Evolutionary conservation across 2,329 filamentous ascomycete genomes (phyloP).

Genomic region (Aspergillus melleus): DNA sequence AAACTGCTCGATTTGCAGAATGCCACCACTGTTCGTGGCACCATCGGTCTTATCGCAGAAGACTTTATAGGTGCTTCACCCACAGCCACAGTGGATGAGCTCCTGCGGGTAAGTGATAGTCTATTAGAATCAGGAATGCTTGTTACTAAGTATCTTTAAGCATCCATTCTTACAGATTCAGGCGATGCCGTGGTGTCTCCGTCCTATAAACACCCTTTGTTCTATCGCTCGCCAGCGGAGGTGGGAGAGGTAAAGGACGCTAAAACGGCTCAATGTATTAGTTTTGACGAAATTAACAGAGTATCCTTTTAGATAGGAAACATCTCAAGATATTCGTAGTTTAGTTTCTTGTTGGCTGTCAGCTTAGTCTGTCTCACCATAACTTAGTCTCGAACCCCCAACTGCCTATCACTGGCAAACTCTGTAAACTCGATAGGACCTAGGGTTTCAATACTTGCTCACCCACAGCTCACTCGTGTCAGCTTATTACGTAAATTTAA

Average conservation of each 20-base stretch:
- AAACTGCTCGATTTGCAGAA: slow-evolving; percentile 1
- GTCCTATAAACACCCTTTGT: slow-evolving; percentile 4
- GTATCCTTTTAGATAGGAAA: no score
- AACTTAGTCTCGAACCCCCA: no score
- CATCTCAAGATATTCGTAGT: no score
- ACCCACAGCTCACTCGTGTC: neutral
- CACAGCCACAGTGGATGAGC: slow-evolving; percentile 1
- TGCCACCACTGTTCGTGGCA: neutral
- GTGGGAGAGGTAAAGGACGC: neutral
- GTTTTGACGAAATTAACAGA: no score
- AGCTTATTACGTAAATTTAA: neutral
- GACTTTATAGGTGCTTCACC: slow-evolving; percentile 9
- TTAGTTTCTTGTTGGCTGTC: no score
- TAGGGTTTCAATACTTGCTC: neutral
- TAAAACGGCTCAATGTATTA: neutral
- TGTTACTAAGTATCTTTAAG: neutral
- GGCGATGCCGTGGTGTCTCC: slow-evolving; percentile 6
- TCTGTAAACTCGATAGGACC: no score
- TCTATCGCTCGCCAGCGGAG: no score
- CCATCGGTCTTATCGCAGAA: slow-evolving; percentile 6
- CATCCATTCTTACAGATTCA: slow-evolving; percentile 8
- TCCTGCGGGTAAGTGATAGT: slow-evolving; percentile 8
- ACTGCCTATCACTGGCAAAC: no score
- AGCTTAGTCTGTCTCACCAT: no score
- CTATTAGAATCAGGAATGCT: neutral